Evolutionary conservation across 1,284 basidiomycete genomes (phyloP).

Genomic region (Grifola frondosa): DNA sequence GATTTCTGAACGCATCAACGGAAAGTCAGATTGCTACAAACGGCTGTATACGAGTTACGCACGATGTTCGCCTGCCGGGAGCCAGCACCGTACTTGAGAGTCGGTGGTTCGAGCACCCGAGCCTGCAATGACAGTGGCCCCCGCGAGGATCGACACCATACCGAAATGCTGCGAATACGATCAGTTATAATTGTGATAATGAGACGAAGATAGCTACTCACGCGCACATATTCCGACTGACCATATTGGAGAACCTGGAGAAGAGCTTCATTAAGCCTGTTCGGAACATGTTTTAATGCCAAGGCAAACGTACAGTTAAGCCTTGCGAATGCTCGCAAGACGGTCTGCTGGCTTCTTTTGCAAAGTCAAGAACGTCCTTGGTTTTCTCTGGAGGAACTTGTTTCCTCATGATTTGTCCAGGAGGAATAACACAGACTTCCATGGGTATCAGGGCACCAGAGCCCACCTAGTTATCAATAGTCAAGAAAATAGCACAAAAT

Average conservation of each 20-base stretch:
- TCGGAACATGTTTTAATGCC: neutral
- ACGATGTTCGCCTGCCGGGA: constrained; percentile 55
- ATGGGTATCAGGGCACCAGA: constrained; percentile 66
- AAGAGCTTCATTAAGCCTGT: neutral
- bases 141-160: constrained; percentile 50
- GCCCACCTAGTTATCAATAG: constrained; percentile 47
- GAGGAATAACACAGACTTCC: constrained; percentile 62
- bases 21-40: neutral
- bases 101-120: constrained; percentile 60
- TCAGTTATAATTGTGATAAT: neutral
- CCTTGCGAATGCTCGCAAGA: constrained; percentile 59
- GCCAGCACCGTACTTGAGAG: constrained; percentile 55
- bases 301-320: constrained; percentile 41
- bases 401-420: constrained; percentile 74
- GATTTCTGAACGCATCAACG: constrained; percentile 45
- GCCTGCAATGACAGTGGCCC: constrained; percentile 55
- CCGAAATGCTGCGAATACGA: constrained; percentile 47
- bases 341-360: constrained; percentile 66
- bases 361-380: constrained; percentile 64
- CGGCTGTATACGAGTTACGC: constrained; percentile 21
- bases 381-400: constrained; percentile 69
- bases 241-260: constrained; percentile 65
- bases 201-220: constrained; percentile 12
- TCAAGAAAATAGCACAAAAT: neutral
- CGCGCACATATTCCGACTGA: constrained; percentile 68